Percentiles rank a stretch among this genome's conserved stretches.
phyloP scores from a whole-genome alignment of 352 stramenopile genomes.

The Phytopythium mirpurense region DNA sequence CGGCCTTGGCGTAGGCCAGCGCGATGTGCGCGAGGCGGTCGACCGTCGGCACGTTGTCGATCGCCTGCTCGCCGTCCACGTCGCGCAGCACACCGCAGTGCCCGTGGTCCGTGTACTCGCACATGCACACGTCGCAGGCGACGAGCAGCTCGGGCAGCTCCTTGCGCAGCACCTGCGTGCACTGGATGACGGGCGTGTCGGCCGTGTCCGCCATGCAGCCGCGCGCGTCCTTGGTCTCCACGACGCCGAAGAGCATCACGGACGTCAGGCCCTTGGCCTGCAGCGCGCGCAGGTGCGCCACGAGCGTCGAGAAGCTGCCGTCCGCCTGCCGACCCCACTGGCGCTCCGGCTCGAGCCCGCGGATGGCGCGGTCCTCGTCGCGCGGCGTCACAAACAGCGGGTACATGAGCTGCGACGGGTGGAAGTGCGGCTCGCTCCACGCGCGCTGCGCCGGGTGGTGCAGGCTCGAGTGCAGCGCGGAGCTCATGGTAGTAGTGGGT shows the following conservation, averaged over 20 bases:
- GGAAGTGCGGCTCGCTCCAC: slow-evolving; percentile 85
- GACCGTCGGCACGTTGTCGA: slow-evolving; percentile 96
- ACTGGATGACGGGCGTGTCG: slow-evolving; percentile 78
- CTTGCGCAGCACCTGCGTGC: slow-evolving; percentile 52
- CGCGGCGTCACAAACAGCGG: slow-evolving; percentile 85
- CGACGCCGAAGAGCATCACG: slow-evolving; percentile 88
- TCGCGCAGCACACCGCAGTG: slow-evolving; percentile 77
- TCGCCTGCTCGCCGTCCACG: slow-evolving; percentile 93
- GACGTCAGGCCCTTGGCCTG: slow-evolving; percentile 70
- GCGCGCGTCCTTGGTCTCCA: slow-evolving; percentile 74
- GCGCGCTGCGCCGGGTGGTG: slow-evolving; percentile 75
- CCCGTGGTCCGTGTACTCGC: slow-evolving; percentile 88
- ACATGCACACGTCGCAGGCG: slow-evolving; percentile 87
- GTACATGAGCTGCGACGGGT: slow-evolving; percentile 88
- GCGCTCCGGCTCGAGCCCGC: slow-evolving; percentile 76
- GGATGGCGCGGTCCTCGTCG: slow-evolving; percentile 63
- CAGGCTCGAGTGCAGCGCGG: slow-evolving; percentile 68
- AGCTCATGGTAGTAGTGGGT: slow-evolving; percentile 3
- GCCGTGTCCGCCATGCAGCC: slow-evolving; percentile 69
- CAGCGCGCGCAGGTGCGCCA: slow-evolving; percentile 64
- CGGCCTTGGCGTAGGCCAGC: slow-evolving; percentile 93
- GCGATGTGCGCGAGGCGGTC: slow-evolving; percentile 95
- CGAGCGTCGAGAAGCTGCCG: slow-evolving; percentile 62
- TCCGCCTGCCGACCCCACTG: slow-evolving; percentile 76
- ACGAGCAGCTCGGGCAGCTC: slow-evolving; percentile 75